phyloP scores from a whole-genome alignment of 2,329 filamentous ascomycete genomes.

The Fusarium sarcochroum region DNA sequence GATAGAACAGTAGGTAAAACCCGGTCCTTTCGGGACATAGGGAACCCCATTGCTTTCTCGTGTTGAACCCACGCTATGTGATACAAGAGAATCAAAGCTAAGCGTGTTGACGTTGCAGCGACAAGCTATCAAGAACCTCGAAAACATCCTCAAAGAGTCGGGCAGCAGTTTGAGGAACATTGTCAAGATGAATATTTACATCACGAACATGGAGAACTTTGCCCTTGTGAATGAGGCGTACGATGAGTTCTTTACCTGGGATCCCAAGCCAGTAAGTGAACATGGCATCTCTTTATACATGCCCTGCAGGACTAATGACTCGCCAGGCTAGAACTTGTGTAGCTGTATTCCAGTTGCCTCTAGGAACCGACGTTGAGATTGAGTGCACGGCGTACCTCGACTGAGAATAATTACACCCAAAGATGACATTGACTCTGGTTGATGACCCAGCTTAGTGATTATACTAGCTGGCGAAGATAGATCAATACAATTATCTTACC shows the following conservation, averaged over 20 bases:
- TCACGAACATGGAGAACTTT: constrained; percentile 76
- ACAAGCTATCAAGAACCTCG: constrained; percentile 12
- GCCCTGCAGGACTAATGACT: constrained; percentile 45
- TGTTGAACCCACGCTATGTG: too few species aligned
- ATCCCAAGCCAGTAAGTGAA: constrained; percentile 62
- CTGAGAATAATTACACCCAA: too few species aligned
- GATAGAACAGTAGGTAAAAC: constrained; percentile 5
- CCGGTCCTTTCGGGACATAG: too few species aligned
- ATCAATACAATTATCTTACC: too few species aligned
- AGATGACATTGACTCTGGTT: too few species aligned
- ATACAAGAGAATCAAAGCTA: not conserved
- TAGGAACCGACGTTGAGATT: constrained; percentile 80
- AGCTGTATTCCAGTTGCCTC: constrained; percentile 79
- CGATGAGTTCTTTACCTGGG: constrained; percentile 61
- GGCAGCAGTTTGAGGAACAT: constrained; percentile 71
- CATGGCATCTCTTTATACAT: constrained; percentile 38
- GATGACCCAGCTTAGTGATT: too few species aligned
- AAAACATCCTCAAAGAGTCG: constrained; percentile 69
- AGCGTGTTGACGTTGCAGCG: not conserved
- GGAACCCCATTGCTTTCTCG: too few species aligned
- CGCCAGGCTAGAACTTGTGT: constrained; percentile 73
- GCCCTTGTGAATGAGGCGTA: constrained; percentile 70
- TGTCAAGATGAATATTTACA: constrained; percentile 77
- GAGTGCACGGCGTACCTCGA: constrained; percentile 68
- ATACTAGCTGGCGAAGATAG: too few species aligned